Evolutionary conservation across 2,329 filamentous ascomycete species (phyloP).

Genomic region (Microascus cirrosus): DNA sequence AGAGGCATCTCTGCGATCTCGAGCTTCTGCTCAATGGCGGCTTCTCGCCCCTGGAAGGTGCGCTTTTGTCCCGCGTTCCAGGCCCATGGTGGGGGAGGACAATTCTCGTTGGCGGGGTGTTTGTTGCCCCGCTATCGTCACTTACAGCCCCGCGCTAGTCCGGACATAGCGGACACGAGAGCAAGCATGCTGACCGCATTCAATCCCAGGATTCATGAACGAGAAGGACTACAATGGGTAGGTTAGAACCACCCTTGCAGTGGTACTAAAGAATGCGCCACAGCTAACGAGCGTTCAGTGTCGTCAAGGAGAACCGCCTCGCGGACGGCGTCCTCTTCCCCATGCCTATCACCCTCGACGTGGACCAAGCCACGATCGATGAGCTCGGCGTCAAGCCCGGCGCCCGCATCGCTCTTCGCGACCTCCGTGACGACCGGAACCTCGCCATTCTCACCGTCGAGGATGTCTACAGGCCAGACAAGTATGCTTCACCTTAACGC

Average conservation of each 20-base stretch:
- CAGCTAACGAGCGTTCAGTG: constrained; percentile 36
- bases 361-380: constrained; percentile 64
- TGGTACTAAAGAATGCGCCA: neutral
- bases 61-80: neutral
- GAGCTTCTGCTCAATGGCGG: constrained; percentile 96
- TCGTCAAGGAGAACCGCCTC: constrained; percentile 81
- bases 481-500: constrained; percentile 38
- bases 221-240: constrained; percentile 95
- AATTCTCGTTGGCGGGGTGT: neutral
- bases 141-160: neutral
- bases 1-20: constrained; percentile 95
- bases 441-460: constrained; percentile 92
- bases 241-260: constrained; percentile 15
- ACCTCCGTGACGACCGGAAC: constrained; percentile 93
- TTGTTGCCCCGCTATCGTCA: neutral
- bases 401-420: constrained; percentile 75
- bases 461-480: constrained; percentile 91
- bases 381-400: constrained; percentile 67
- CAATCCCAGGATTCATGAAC: constrained; percentile 74
- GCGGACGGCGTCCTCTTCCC: constrained; percentile 83
- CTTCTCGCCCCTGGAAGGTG: constrained; percentile 95
- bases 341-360: constrained; percentile 93
- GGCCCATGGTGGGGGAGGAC: neutral
- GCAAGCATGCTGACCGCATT: neutral
- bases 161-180: neutral